Conservation (phyloP, 345 rosid species). For the Boechera divaricarpa region DNA sequence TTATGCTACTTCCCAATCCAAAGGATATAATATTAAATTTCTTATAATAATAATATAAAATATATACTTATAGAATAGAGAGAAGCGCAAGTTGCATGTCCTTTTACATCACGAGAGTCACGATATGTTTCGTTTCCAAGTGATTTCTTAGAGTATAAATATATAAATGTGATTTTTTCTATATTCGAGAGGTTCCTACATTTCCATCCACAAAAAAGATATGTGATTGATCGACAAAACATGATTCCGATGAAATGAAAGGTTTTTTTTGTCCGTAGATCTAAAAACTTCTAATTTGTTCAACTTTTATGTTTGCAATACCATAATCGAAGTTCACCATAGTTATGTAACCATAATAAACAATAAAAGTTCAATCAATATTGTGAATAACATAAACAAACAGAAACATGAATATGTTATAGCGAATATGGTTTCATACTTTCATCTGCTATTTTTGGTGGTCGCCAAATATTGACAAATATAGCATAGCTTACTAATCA, state of each 20-base stretch:
- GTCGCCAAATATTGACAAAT: slow-evolving; percentile 29
- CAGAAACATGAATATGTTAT: neutral
- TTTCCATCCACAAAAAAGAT: slow-evolving; percentile 31
- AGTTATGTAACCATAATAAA: neutral
- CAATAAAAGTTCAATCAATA: neutral
- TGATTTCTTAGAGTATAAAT: slow-evolving; percentile 13
- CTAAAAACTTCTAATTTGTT: neutral
- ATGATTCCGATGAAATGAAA: neutral
- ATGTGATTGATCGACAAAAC: neutral
- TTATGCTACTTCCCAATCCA: slow-evolving; percentile 41
- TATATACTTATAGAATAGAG: slow-evolving; percentile 4
- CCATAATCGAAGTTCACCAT: neutral
- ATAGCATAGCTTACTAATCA: slow-evolving; percentile 33
- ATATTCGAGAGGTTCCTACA: slow-evolving; percentile 25
- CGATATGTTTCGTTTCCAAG: slow-evolving; percentile 39
- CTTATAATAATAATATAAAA: slow-evolving; percentile 1
- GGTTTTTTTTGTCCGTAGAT: neutral
- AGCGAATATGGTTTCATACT: slow-evolving; percentile 16
- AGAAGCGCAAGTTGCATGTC: slow-evolving; percentile 56
- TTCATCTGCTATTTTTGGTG: slow-evolving; percentile 17
- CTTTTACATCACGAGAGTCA: slow-evolving; percentile 48
- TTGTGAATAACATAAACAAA: neutral
- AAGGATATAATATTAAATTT: slow-evolving; percentile 27
- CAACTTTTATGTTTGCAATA: slow-evolving; percentile 2
- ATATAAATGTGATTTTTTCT: slow-evolving; percentile 11